A percentile compares a stretch with the other conserved stretches of the same genome.
Conservation (phyloP, 768 basidiomycete species). For the Hericium erinaceus region DNA sequence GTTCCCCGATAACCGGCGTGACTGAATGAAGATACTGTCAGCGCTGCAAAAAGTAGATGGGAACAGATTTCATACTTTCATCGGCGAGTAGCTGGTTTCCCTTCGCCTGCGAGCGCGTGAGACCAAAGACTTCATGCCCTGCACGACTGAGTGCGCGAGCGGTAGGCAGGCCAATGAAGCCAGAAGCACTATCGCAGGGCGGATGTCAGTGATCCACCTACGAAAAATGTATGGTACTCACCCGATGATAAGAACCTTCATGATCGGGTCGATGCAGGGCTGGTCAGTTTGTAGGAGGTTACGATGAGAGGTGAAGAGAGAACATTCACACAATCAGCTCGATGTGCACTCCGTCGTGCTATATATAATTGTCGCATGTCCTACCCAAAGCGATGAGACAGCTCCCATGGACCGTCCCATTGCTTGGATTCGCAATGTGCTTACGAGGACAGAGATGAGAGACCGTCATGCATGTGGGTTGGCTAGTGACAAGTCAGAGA, state of each 20-base stretch:
- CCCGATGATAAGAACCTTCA: not conserved
- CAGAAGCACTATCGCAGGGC: constrained; percentile 26
- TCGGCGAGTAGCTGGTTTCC: constrained; percentile 26
- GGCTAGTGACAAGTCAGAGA: too few species aligned
- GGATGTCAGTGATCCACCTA: not conserved
- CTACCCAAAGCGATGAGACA: too few species aligned
- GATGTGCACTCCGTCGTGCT: too few species aligned
- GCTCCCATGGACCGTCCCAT: too few species aligned
- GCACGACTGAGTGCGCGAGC: constrained; percentile 35
- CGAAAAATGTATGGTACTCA: not conserved
- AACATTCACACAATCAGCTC: too few species aligned
- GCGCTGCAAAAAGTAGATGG: constrained; percentile 6
- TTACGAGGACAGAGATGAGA: too few species aligned
- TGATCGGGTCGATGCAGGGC: not conserved
- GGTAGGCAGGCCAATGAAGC: constrained; percentile 34
- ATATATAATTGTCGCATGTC: too few species aligned
- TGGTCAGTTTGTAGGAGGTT: not conserved
- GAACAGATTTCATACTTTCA: constrained; percentile 29
- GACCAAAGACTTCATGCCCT: constrained; percentile 37
- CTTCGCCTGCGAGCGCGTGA: constrained; percentile 29
- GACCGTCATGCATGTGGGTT: too few species aligned
- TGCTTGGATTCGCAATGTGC: too few species aligned
- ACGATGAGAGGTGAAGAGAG: too few species aligned
- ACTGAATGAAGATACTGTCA: not conserved
- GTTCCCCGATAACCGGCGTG: not conserved